phyloP scores from a whole-genome alignment of 2,329 filamentous ascomycete species.

The Fusarium begoniae region DNA sequence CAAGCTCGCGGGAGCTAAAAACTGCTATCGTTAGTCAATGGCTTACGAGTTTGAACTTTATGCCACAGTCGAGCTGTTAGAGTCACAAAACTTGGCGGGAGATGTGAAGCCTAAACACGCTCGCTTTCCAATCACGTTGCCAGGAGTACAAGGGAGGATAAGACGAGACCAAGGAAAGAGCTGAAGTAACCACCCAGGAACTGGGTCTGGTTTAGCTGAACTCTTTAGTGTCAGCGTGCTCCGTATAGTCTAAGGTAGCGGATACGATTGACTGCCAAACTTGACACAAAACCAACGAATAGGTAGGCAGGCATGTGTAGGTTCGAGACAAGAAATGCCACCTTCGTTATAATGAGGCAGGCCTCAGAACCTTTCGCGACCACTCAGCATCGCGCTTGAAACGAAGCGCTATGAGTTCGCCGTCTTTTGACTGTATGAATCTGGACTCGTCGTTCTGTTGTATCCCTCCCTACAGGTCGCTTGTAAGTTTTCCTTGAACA shows the following conservation, averaged over 20 bases:
- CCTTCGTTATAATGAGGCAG: neutral
- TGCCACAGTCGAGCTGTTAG: neutral
- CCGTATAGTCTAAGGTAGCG: neutral
- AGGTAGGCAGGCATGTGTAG: neutral
- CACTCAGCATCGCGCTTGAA: neutral
- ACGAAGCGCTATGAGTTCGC: neutral
- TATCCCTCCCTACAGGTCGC: neutral
- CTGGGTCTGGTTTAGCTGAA: neutral
- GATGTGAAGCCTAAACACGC: neutral
- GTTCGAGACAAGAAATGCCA: neutral
- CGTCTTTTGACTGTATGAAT: neutral
- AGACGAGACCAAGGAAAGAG: neutral
- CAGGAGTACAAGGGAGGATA: neutral
- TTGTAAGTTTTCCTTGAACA: neutral
- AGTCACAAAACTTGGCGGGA: neutral
- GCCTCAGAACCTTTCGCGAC: neutral
- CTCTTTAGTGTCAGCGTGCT: neutral
- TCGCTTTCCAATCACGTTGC: neutral
- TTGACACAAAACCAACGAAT: neutral
- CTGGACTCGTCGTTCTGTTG: neutral
- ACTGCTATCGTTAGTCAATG: conserved; percentile 4
- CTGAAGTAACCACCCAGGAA: neutral
- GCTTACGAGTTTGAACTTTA: neutral
- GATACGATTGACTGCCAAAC: neutral
- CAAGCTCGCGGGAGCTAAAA: conserved; percentile 31